These are phyloP conservation scores for Leishmania tarentolae DNA, from an alignment of 208 protist genomes.

Conservation along the genomic window DNA sequence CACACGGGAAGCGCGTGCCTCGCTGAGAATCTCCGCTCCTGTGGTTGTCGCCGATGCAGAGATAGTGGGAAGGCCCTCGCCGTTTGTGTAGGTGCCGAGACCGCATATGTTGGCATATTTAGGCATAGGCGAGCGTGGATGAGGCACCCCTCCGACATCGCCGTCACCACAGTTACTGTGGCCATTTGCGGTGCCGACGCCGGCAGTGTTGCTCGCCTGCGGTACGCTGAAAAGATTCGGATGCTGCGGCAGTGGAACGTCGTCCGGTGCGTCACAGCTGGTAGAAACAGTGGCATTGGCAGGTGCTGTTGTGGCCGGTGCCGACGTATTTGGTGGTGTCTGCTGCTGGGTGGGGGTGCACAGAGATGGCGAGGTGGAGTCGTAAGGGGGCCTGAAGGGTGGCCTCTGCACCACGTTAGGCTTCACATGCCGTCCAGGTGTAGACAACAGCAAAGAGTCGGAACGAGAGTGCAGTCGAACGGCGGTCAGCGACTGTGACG, in stretches of 20 bases:
- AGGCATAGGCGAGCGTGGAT: background rate
- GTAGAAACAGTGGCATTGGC: background rate
- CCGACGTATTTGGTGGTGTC: background rate
- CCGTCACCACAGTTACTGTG: background rate
- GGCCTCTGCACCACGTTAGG: background rate
- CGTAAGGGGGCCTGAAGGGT: background rate
- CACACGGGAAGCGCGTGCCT: background rate
- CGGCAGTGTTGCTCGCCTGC: background rate
- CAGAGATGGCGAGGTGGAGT: background rate
- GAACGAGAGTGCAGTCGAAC: background rate
- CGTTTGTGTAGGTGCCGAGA: background rate
- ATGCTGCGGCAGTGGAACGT: conserved; percentile 15
- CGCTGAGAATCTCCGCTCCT: background rate
- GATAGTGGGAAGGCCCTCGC: background rate
- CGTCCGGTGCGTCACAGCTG: conserved; percentile 16
- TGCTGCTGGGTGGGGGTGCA: background rate
- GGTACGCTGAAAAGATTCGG: background rate
- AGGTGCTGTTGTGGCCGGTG: background rate
- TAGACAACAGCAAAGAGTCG: background rate
- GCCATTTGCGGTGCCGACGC: background rate
- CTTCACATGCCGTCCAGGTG: background rate
- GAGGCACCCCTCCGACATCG: background rate
- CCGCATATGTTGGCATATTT: background rate
- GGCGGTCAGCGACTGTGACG: background rate
- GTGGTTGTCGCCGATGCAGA: background rate